These are phyloP conservation scores for Colletotrichum theobromicola DNA, from an alignment of 2,329 filamentous ascomycete genomes.

Conservation along the genomic window DNA sequence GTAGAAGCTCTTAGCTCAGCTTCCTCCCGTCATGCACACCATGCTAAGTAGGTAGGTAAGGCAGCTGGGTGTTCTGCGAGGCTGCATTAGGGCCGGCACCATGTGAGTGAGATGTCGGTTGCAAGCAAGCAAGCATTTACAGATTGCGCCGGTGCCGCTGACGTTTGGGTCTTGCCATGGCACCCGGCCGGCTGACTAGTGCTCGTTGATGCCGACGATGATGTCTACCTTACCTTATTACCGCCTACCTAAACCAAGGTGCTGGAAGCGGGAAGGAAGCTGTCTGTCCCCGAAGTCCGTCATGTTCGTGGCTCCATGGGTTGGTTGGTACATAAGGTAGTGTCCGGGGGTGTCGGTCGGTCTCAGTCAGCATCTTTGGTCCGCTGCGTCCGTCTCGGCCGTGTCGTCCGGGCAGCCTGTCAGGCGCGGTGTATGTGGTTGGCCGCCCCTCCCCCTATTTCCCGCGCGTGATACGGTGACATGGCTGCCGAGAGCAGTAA, in stretches of 20 bases:
- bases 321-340: not conserved
- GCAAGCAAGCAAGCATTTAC: not conserved
- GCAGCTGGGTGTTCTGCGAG: not conserved
- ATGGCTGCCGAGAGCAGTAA: not conserved
- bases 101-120: not conserved
- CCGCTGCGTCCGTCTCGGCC: slow-evolving; percentile 8
- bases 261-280: not conserved
- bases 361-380: not conserved
- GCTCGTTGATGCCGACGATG: not conserved
- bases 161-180: not conserved
- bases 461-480: not conserved
- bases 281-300: not conserved
- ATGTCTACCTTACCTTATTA: not conserved
- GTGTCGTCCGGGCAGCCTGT: slow-evolving; percentile 9
- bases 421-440: not conserved
- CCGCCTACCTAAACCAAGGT: not conserved
- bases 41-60: not conserved
- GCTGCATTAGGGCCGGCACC: not conserved
- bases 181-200: not conserved
- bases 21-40: slow-evolving; percentile 5
- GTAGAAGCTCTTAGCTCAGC: not conserved
- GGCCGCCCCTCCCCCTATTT: slow-evolving; percentile 1
- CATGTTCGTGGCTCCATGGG: not conserved
- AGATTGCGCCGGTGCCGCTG: not conserved
- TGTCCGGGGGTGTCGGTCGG: not conserved